These are phyloP conservation scores for Starmerella floris DNA, from an alignment of 805 yeast genomes.

Conservation along the genomic window DNA sequence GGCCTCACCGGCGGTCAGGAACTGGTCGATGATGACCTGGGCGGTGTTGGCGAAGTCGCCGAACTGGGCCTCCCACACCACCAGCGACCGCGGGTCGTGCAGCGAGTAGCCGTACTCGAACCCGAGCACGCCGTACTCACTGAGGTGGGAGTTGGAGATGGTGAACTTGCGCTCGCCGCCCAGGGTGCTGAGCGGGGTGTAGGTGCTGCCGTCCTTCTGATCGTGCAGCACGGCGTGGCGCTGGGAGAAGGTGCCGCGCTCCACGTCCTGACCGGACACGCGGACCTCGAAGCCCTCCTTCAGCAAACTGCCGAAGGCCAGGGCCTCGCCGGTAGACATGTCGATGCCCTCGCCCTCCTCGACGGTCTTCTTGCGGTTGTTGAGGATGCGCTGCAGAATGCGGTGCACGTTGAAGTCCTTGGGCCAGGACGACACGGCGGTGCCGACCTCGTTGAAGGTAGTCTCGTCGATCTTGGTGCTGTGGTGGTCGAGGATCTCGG, in stretches of 20 bases:
- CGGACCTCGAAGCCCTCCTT: conserved; percentile 93
- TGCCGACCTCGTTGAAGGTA: conserved; percentile 65
- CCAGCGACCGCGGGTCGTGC: conserved; percentile 92
- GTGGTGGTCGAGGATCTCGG: conserved; percentile 87
- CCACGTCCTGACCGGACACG: conserved; percentile 98
- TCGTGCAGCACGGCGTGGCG: conserved; percentile 98
- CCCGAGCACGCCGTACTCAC: conserved; percentile 99
- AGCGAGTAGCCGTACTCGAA: conserved; percentile 97
- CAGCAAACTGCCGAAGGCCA: conserved; percentile 86
- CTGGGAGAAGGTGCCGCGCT: conserved; percentile 99
- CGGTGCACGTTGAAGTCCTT: conserved; percentile 78
- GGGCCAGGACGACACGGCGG: conserved; percentile 70
- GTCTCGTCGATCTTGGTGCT: conserved; percentile 80
- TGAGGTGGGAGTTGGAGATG: conserved; percentile 86
- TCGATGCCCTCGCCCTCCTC: conserved; percentile 90
- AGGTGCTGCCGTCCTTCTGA: conserved; percentile 69
- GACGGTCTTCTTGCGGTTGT: conserved; percentile 70
- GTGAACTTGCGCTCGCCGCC: conserved; percentile 69
- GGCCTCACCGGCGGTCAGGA: conserved; percentile 89
- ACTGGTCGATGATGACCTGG: conserved; percentile 93
- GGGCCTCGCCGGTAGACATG: conserved; percentile 99
- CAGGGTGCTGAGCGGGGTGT: conserved; percentile 75
- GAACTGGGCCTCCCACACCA: conserved; percentile 98
- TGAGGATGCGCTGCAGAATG: conserved; percentile 88
- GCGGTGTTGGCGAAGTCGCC: conserved; percentile 99